phyloP scores from a whole-genome alignment of 208 protist genomes.

The Wallacemonas rigidus region DNA sequence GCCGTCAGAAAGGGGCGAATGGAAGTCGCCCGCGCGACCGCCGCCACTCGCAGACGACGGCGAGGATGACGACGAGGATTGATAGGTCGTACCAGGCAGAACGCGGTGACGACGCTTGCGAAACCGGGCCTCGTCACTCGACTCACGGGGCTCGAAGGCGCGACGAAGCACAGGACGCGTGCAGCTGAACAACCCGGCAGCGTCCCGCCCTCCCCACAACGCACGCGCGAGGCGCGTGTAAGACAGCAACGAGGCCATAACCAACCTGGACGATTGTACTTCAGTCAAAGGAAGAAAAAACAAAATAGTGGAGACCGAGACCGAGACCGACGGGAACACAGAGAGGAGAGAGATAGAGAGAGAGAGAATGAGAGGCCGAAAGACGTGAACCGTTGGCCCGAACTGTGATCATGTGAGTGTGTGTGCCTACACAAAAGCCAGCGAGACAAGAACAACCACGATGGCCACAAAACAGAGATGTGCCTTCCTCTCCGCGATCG shows the following conservation, averaged over 20 bases:
- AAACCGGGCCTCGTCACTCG: not conserved
- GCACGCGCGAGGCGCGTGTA: not conserved
- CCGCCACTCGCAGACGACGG: conserved; percentile 5
- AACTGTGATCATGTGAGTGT: too few species aligned
- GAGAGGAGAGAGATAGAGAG: too few species aligned
- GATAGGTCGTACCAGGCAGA: conserved; percentile 20
- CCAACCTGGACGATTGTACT: not conserved
- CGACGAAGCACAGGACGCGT: not conserved
- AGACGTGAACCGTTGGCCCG: too few species aligned
- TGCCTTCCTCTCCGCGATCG: too few species aligned
- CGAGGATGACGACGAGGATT: conserved; percentile 3
- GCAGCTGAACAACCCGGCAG: conserved; percentile 2
- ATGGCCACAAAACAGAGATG: too few species aligned
- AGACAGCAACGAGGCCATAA: not conserved
- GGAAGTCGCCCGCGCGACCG: not conserved
- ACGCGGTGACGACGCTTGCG: conserved; percentile 1
- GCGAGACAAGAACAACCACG: too few species aligned
- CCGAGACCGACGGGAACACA: too few species aligned
- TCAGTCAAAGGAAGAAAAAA: not conserved
- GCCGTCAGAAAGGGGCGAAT: not conserved
- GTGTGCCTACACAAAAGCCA: too few species aligned
- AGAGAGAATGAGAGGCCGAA: too few species aligned
- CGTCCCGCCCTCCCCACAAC: not conserved
- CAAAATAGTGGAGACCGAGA: not conserved
- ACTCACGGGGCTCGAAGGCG: conserved; percentile 6